Conservation (phyloP, 768 basidiomycete genomes). For the Rossbeevera mucosa region DNA sequence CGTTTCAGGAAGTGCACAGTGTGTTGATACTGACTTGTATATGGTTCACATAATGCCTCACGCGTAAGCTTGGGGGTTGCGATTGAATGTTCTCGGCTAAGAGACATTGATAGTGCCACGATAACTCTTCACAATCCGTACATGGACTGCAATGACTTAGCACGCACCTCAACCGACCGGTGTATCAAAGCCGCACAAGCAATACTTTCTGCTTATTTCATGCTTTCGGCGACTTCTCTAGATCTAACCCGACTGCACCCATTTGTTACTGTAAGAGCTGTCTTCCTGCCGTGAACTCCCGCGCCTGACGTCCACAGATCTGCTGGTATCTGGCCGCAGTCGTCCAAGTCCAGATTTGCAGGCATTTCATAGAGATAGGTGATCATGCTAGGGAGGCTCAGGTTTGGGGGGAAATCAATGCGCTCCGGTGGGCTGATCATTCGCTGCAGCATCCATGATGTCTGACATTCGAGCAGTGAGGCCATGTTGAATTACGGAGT, state of each 20-base stretch:
- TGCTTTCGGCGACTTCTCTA: constrained; percentile 74
- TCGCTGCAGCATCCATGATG: background rate
- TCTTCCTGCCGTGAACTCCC: constrained; percentile 7
- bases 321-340: constrained; percentile 91
- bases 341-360: constrained; percentile 81
- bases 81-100: constrained; percentile 6
- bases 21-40: constrained; percentile 77
- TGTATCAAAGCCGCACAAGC: constrained; percentile 72
- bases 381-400: constrained; percentile 69
- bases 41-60: constrained; percentile 85
- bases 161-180: constrained; percentile 59
- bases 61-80: constrained; percentile 49
- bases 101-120: constrained; percentile 52
- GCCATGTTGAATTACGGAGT: constrained; percentile 81
- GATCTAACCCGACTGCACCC: constrained; percentile 79
- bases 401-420: constrained; percentile 86
- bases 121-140: constrained; percentile 86
- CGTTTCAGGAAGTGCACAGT: constrained; percentile 47
- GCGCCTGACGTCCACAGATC: constrained; percentile 45
- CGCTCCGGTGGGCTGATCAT: constrained; percentile 53
- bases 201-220: constrained; percentile 72
- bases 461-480: constrained; percentile 42
- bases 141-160: constrained; percentile 66
- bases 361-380: constrained; percentile 78
- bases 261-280: constrained; percentile 64